phyloP scores from a whole-genome alignment of 2,329 filamentous ascomycete species.

The Ophiostoma sp. region DNA sequence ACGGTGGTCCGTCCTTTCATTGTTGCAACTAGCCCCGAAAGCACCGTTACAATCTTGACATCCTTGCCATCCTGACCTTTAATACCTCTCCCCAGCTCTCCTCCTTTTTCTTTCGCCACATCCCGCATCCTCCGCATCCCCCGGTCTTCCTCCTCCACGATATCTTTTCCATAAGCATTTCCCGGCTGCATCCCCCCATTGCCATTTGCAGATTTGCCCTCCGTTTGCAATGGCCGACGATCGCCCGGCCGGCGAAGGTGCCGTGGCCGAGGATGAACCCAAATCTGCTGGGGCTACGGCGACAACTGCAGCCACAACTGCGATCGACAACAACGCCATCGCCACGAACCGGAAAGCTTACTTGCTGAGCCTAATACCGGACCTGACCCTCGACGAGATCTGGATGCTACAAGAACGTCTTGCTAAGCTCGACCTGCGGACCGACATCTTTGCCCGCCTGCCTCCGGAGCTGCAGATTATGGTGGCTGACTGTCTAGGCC shows the following conservation, averaged over 20 bases:
- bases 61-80: not conserved
- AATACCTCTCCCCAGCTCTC: not conserved
- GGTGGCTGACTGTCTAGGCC: slow-evolving; percentile 25
- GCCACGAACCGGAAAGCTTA: slow-evolving; percentile 22
- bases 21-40: not conserved
- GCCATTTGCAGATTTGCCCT: not conserved
- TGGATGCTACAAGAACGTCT: slow-evolving; percentile 28
- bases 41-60: not conserved
- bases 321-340: not conserved
- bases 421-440: slow-evolving; percentile 26
- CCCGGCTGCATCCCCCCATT: not conserved
- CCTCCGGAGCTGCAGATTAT: slow-evolving; percentile 31
- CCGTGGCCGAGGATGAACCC: not conserved
- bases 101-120: not conserved
- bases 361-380: slow-evolving; percentile 20
- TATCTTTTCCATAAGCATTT: not conserved
- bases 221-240: slow-evolving; percentile 16
- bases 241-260: not conserved
- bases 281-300: not conserved
- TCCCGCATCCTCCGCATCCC: not conserved
- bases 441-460: slow-evolving; percentile 28
- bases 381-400: slow-evolving; percentile 28
- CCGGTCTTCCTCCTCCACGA: not conserved
- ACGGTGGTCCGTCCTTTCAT: not conserved
- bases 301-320: not conserved